phyloP scores from a whole-genome alignment of 768 basidiomycete genomes.

The Tylopilus sp. region DNA sequence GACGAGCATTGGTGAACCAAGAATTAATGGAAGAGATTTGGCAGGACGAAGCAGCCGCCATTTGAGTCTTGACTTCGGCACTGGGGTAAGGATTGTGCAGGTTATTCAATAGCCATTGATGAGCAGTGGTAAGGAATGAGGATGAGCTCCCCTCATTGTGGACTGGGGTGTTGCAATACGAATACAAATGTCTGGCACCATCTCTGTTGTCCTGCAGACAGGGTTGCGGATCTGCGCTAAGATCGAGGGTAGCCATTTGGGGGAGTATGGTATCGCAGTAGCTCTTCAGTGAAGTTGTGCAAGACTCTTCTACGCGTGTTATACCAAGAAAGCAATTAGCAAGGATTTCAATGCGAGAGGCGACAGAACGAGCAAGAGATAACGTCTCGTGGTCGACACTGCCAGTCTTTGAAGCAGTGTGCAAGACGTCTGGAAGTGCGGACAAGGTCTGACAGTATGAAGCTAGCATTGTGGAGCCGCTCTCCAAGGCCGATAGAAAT shows the following conservation, averaged over 20 bases:
- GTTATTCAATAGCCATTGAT: constrained; percentile 43
- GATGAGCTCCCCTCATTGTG: too few species aligned
- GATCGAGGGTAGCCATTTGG: not conserved
- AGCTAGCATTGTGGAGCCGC: too few species aligned
- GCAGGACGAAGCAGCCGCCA: constrained; percentile 20
- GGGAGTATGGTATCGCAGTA: constrained; percentile 10
- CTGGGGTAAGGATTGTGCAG: constrained; percentile 55
- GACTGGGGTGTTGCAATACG: too few species aligned
- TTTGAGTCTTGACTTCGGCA: constrained; percentile 19
- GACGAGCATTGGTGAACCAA: constrained; percentile 49
- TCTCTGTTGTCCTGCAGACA: too few species aligned
- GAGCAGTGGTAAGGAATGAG: constrained; percentile 18
- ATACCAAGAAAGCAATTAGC: constrained; percentile 9
- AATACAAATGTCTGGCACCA: too few species aligned
- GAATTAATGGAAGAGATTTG: constrained; percentile 33
- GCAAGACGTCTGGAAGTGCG: not conserved
- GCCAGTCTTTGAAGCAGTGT: not conserved
- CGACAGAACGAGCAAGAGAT: not conserved
- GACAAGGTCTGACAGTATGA: constrained; percentile 3
- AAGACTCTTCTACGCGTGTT: not conserved
- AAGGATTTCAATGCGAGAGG: constrained; percentile 3
- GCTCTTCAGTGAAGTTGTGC: too few species aligned
- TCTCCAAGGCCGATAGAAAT: not conserved
- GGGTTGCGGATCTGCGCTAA: too few species aligned
- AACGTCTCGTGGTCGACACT: not conserved